Base-by-base conservation (phyloP, 2,329 filamentous ascomycete species). In the Seiridium unicorne region DNA sequence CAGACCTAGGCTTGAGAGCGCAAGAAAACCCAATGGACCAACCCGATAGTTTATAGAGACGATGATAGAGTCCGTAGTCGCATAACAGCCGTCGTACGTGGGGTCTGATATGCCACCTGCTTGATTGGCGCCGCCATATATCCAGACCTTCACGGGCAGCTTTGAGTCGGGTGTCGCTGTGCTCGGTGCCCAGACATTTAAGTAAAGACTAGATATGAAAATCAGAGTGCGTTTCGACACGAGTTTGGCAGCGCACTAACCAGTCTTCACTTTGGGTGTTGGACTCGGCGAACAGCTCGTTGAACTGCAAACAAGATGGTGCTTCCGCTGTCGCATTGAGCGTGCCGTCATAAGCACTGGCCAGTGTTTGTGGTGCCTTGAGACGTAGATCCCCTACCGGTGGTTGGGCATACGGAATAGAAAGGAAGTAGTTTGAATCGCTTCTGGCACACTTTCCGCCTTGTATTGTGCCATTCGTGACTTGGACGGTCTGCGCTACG, bases 11-110 rank as follows among this genome's bases (percentile, higher is more conserved):
- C 76, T 76, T 4, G 62, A 44, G 18, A 67, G 55, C 0, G 79
- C 74, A 5, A 84, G 70, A 62, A 81, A 84, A 1, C 81, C 81
- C 18, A 82, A 72, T 0, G 76, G 75, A 0, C 80, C 81, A 2
- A 82, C 70, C 4, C 81, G 76, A 59, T 80, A 80, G 60, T 68
- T 69, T 47, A 70, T 60, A 3, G 69, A 67, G 31, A 73, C 68
- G 1, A 70, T 55, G n/a, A 72, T 63, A 2, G 66, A 66, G 58
- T 70, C 64, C 34, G 40, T 55, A 8, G 66, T 67, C 2, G 66
- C 63, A 47, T 62, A 63, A 51, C 68, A 70, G 2, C 66, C 68
- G 34, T 63, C 61, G 42, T 70, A 70, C 5, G 61, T 63, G 8
- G 67, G 63, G 40, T 69, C 60, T 1, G 66, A 66, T 11, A 69